Percentiles rank a stretch among this genome's conserved stretches.
Conservation (phyloP, 768 basidiomycete genomes). For the Rhizopogon vinicolor region DNA sequence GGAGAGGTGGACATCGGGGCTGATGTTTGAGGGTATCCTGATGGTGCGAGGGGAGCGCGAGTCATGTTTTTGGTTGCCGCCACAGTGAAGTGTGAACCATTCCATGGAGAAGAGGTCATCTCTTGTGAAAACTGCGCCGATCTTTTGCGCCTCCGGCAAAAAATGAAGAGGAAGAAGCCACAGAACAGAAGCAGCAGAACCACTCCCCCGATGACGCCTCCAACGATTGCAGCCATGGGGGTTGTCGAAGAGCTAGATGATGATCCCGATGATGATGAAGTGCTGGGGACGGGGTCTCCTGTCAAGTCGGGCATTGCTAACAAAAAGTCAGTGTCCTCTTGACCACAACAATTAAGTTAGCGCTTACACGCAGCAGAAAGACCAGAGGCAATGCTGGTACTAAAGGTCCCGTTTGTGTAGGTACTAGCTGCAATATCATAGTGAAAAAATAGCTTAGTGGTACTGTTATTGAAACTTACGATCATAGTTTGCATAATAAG, state of each 20-base stretch:
- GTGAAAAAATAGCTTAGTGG: not conserved
- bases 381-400: slow-evolving; percentile 5
- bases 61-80: not conserved
- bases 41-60: not conserved
- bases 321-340: not conserved
- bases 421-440: slow-evolving; percentile 9
- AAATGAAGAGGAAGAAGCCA: slow-evolving; percentile 7
- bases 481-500: slow-evolving; percentile 19
- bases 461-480: slow-evolving; percentile 9
- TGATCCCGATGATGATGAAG: not conserved
- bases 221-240: slow-evolving; percentile 13
- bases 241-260: slow-evolving; percentile 4
- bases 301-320: slow-evolving; percentile 13
- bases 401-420: slow-evolving; percentile 15
- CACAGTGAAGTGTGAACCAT: not conserved
- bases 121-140: not conserved
- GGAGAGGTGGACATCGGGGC: not conserved
- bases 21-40: not conserved
- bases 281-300: slow-evolving; percentile 8
- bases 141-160: slow-evolving; percentile 9
- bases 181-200: slow-evolving; percentile 10
- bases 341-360: not conserved
- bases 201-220: slow-evolving; percentile 17
- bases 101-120: not conserved
- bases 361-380: slow-evolving; percentile 8